phyloP scores from a whole-genome alignment of 768 basidiomycete genomes.

The Lactarius pseudohatsudake region DNA sequence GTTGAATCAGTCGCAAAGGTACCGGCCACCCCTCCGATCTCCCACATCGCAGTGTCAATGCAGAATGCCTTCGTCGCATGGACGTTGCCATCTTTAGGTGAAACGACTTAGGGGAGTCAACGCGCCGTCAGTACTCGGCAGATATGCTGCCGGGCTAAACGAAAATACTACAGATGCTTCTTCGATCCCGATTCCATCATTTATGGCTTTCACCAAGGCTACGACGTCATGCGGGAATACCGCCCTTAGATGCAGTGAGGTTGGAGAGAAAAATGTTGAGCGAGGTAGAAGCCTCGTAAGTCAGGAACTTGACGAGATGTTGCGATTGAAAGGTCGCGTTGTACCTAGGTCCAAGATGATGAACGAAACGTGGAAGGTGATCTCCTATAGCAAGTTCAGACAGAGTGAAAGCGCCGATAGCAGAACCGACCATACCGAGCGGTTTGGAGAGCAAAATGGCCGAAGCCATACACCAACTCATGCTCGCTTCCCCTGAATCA shows the following conservation, averaged over 20 bases:
- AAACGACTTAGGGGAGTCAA: slow-evolving; percentile 21
- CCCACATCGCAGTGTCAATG: slow-evolving; percentile 76
- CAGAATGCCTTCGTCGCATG: slow-evolving; percentile 58
- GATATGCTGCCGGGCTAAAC: slow-evolving; percentile 37
- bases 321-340: slow-evolving; percentile 73
- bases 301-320: slow-evolving; percentile 68
- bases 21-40: slow-evolving; percentile 80
- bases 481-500: slow-evolving; percentile 39
- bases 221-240: slow-evolving; percentile 35
- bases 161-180: slow-evolving; percentile 43
- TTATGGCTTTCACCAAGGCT: slow-evolving; percentile 51
- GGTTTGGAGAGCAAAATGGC: slow-evolving; percentile 60
- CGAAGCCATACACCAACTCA: slow-evolving; percentile 71
- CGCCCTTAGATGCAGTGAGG: slow-evolving; percentile 40
- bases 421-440: slow-evolving; percentile 44
- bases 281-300: slow-evolving; percentile 82
- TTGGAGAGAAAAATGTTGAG: slow-evolving; percentile 73
- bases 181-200: slow-evolving; percentile 46
- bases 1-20: slow-evolving; percentile 68
- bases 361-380: slow-evolving; percentile 69
- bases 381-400: slow-evolving; percentile 46
- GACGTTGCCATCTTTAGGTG: slow-evolving; percentile 50
- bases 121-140: slow-evolving; percentile 16
- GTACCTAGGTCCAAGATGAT: slow-evolving; percentile 82
- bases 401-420: not conserved